Conservation (phyloP, 768 basidiomycete species). For the Trametes cubensis region DNA sequence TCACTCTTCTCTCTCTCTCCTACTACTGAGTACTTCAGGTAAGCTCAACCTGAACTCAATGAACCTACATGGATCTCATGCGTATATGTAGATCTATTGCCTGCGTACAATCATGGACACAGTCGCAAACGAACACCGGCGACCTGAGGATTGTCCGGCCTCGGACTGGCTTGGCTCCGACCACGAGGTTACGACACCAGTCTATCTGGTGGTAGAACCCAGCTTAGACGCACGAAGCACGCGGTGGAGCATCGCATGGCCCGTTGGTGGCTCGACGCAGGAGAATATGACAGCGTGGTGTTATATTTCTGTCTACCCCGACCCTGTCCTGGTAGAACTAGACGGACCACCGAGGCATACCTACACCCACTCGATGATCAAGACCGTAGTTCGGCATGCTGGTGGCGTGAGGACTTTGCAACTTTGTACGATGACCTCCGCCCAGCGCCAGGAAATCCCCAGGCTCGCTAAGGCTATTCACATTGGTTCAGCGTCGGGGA, state of each 20-base stretch:
- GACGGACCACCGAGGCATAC: not conserved
- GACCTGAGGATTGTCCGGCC: not conserved
- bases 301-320: not conserved
- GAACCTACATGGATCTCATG: too few species aligned
- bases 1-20: too few species aligned
- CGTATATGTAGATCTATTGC: too few species aligned
- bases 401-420: not conserved
- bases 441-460: too few species aligned
- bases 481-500: too few species aligned
- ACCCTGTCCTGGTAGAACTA: not conserved
- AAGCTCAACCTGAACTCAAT: too few species aligned
- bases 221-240: not conserved
- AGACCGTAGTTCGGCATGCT: not conserved
- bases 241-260: slow-evolving; percentile 13
- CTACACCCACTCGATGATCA: slow-evolving; percentile 13
- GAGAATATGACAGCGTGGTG: slow-evolving; percentile 9
- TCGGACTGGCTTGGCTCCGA: slow-evolving; percentile 20
- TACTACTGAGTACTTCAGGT: too few species aligned
- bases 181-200: slow-evolving; percentile 4
- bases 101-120: not conserved
- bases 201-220: slow-evolving; percentile 12
- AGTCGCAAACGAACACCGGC: not conserved
- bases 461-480: too few species aligned
- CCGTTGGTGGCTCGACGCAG: not conserved
- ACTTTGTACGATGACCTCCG: not conserved